Conservation (phyloP, 495 filamentous ascomycete genomes). For the Talaromyces proteolyticus region DNA sequence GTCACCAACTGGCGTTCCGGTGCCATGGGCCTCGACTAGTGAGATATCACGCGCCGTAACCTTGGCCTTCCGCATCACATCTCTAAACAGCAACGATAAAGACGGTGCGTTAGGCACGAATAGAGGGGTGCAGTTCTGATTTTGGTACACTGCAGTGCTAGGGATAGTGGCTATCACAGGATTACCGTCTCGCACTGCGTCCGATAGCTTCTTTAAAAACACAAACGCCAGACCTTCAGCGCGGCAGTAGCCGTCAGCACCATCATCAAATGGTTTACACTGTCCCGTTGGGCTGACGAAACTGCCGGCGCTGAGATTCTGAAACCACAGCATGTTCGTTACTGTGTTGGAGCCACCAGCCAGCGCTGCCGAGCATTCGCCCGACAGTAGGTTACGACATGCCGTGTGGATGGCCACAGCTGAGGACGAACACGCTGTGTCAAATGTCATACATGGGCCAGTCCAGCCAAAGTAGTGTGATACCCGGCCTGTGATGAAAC, state of each 20-base stretch:
- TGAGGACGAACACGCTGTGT: slow-evolving; percentile 27
- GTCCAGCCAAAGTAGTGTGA: slow-evolving; percentile 24
- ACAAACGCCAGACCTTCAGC: slow-evolving; percentile 26
- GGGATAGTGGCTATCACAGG: slow-evolving; percentile 55
- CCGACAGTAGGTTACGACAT: slow-evolving; percentile 10
- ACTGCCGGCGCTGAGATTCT: slow-evolving; percentile 24
- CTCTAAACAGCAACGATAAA: slow-evolving; percentile 17
- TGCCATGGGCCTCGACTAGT: slow-evolving; percentile 35
- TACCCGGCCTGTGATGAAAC: slow-evolving; percentile 14
- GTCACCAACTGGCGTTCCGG: slow-evolving; percentile 35
- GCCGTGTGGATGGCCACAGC: slow-evolving; percentile 13
- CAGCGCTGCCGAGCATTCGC: slow-evolving; percentile 26
- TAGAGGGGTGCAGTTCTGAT: slow-evolving; percentile 54
- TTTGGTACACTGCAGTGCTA: slow-evolving; percentile 52
- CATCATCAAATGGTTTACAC: slow-evolving; percentile 55
- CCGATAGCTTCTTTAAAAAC: slow-evolving; percentile 50
- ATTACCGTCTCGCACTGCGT: slow-evolving; percentile 56
- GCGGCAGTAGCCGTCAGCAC: slow-evolving; percentile 28
- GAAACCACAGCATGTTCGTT: slow-evolving; percentile 14
- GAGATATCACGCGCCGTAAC: slow-evolving; percentile 12
- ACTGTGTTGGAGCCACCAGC: slow-evolving; percentile 28
- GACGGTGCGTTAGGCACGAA: slow-evolving; percentile 40
- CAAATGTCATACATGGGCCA: slow-evolving; percentile 23
- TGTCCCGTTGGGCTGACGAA: slow-evolving; percentile 42
- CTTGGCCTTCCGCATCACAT: slow-evolving; percentile 1